phyloP scores from a whole-genome alignment of 2,329 filamentous ascomycete species.

The Colletotrichum cuscutae region DNA sequence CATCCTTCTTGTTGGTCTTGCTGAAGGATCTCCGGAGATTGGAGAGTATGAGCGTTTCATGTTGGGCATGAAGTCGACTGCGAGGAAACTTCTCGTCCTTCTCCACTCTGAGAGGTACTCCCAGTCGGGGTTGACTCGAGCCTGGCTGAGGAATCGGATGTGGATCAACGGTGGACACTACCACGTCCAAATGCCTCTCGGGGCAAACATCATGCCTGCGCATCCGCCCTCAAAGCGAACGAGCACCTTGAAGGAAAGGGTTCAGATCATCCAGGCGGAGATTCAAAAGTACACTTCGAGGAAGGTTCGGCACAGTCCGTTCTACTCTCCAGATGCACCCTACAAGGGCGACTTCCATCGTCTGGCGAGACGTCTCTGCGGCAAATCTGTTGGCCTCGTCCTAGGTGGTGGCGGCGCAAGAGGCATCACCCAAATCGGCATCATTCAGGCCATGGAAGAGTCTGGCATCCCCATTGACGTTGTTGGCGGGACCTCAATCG shows the following conservation, averaged over 20 bases:
- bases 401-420: conserved; percentile 93
- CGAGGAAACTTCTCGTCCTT: conserved; percentile 90
- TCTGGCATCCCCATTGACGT: conserved; percentile 96
- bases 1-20: conserved; percentile 90
- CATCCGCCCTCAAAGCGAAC: conserved; percentile 81
- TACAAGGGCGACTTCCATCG: conserved; percentile 98
- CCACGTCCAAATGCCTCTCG: conserved; percentile 95
- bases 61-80: conserved; percentile 96
- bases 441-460: conserved; percentile 95
- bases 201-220: conserved; percentile 78
- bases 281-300: conserved; percentile 98
- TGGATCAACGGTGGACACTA: conserved; percentile 99
- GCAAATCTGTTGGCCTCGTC: conserved; percentile 93
- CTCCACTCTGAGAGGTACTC: conserved; percentile 92
- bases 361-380: conserved; percentile 87
- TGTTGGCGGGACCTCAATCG: conserved; percentile 95
- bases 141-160: conserved; percentile 90
- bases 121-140: conserved; percentile 82
- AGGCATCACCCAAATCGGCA: conserved; percentile 91
- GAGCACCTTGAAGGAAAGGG: conserved; percentile 88
- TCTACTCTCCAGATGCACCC: conserved; percentile 90
- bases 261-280: conserved; percentile 94
- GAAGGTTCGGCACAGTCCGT: conserved; percentile 86
- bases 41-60: conserved; percentile 98
- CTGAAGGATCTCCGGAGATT: conserved; percentile 88